A percentile compares a stretch with the other conserved stretches of the same genome.
phyloP scores from a whole-genome alignment of 2,329 filamentous ascomycete genomes.

The Aspergillus terreus region DNA sequence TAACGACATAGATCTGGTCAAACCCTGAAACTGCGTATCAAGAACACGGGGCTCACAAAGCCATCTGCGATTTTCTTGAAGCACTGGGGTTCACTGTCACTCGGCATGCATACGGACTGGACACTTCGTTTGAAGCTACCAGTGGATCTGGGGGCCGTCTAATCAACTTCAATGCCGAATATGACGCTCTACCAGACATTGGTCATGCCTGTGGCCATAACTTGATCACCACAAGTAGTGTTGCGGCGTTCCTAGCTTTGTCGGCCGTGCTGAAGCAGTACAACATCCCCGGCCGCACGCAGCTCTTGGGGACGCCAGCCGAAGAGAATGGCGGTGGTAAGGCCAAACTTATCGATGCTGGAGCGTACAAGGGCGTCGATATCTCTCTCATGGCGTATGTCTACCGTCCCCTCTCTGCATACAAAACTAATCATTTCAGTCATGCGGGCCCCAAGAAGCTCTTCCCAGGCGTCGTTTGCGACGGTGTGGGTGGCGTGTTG shows the following conservation, averaged over 20 bases:
- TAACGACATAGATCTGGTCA: constrained; percentile 35
- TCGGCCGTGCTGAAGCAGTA: constrained; percentile 43
- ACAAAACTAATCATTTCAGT: constrained; percentile 11
- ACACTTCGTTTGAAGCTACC: constrained; percentile 51
- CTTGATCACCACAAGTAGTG: constrained; percentile 33
- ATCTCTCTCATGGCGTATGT: constrained; percentile 44
- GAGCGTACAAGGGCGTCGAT: constrained; percentile 40
- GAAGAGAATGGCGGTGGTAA: constrained; percentile 41
- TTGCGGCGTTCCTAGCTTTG: constrained; percentile 43
- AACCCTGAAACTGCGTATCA: constrained; percentile 53
- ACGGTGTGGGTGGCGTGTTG: constrained; percentile 24
- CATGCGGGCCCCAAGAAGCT: constrained; percentile 23
- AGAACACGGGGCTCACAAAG: constrained; percentile 51
- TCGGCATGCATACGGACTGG: constrained; percentile 49
- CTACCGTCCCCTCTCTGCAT: not conserved
- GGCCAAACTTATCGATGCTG: constrained; percentile 40
- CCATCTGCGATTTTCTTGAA: constrained; percentile 45
- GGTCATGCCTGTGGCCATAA: constrained; percentile 43
- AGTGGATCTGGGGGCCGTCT: constrained; percentile 38
- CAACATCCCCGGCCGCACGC: constrained; percentile 34
- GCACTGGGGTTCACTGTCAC: constrained; percentile 45
- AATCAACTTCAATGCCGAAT: constrained; percentile 40
- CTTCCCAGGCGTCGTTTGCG: constrained; percentile 20
- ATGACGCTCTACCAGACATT: constrained; percentile 41
- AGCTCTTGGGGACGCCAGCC: constrained; percentile 37